Percentiles rank a stretch among this genome's conserved stretches.
phyloP scores from a whole-genome alignment of 331 rosid species.

The Rosa hybrid region DNA sequence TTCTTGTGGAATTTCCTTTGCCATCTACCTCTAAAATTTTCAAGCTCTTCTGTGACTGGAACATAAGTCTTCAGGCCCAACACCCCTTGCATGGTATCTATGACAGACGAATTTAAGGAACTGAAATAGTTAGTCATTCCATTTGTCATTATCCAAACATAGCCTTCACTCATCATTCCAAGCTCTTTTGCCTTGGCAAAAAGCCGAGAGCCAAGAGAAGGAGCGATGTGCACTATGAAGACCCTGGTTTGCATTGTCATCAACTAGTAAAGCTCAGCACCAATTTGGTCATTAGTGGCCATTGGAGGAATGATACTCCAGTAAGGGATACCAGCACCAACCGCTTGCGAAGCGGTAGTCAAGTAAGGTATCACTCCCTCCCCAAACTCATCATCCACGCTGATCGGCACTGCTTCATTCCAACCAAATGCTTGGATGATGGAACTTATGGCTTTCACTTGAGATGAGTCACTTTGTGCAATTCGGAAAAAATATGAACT shows the following conservation, averaged over 20 bases:
- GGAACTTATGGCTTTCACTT: not conserved
- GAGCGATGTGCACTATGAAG: not conserved
- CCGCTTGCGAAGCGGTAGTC: slow-evolving; percentile 8
- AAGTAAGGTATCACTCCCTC: slow-evolving; percentile 1
- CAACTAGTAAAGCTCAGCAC: not conserved
- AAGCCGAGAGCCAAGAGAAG: slow-evolving; percentile 8
- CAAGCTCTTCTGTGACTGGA: not conserved
- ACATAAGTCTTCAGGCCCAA: not conserved
- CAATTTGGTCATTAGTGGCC: not conserved
- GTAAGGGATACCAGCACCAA: not conserved
- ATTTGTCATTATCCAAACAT: slow-evolving; percentile 12
- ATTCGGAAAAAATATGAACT: slow-evolving; percentile 10
- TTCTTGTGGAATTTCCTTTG: not conserved
- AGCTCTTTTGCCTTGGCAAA: slow-evolving; percentile 5
- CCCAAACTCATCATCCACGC: not conserved
- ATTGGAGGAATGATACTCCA: slow-evolving; percentile 2
- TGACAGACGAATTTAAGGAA: not conserved
- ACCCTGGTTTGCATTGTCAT: not conserved
- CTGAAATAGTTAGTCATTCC: not conserved
- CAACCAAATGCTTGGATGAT: slow-evolving; percentile 12
- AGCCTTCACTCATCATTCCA: slow-evolving; percentile 6
- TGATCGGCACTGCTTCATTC: slow-evolving; percentile 7
- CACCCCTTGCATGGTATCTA: not conserved
- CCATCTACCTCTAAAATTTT: slow-evolving; percentile 7
- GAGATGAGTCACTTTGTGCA: slow-evolving; percentile 12